A percentile compares a stretch with the other conserved stretches of the same genome.
Evolutionary conservation across 306 rosid species (phyloP).

Genomic region (Trifolium dubium): DNA sequence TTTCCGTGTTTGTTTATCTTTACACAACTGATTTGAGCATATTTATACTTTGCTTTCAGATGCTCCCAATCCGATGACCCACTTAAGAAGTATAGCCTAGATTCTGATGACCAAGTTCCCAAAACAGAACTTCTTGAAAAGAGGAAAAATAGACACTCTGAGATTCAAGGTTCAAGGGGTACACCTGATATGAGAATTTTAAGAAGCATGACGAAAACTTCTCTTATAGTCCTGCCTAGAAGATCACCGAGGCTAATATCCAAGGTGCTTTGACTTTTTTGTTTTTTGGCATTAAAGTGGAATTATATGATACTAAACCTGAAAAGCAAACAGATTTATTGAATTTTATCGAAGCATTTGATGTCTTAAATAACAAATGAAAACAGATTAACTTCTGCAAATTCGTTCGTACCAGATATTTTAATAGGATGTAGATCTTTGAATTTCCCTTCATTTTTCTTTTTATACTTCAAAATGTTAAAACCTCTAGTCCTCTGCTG

Average conservation of each 20-base stretch:
- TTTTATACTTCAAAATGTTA: constrained; percentile 15
- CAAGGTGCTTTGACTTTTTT: constrained; percentile 50
- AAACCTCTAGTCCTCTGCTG: neutral
- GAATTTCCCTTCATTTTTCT: neutral
- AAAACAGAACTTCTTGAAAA: constrained; percentile 46
- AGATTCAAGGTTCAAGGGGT: constrained; percentile 43
- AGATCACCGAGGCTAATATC: constrained; percentile 62
- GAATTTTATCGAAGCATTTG: neutral
- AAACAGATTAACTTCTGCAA: neutral
- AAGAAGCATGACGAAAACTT: constrained; percentile 56
- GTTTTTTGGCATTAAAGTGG: constrained; percentile 13
- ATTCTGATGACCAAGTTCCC: constrained; percentile 43
- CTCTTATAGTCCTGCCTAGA: constrained; percentile 47
- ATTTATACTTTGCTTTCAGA: constrained; percentile 53
- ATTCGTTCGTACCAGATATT: neutral
- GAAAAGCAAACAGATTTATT: neutral
- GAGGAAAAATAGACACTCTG: constrained; percentile 50
- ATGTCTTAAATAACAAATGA: constrained; percentile 4
- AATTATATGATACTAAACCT: neutral
- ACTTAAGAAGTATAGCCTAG: constrained; percentile 47
- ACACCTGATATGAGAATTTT: constrained; percentile 51
- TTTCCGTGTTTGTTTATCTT: constrained; percentile 26
- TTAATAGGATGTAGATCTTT: constrained; percentile 26
- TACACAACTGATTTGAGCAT: constrained; percentile 34
- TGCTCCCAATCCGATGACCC: constrained; percentile 59